Evolutionary conservation across 1,284 basidiomycete genomes (phyloP).

Genomic region (Tylopilus sp.): DNA sequence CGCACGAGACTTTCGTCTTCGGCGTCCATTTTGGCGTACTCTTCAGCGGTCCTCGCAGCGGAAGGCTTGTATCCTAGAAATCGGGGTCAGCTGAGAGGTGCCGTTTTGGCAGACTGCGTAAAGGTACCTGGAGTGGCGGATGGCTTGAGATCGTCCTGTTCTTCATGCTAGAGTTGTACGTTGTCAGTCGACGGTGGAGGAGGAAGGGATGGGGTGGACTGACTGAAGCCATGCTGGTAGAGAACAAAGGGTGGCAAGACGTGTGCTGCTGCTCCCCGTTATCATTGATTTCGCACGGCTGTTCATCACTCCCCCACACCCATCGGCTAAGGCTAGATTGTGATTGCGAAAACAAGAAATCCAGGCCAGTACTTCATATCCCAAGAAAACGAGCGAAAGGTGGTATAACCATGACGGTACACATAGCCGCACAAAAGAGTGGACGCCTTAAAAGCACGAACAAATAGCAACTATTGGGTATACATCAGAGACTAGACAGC

Average conservation of each 20-base stretch:
- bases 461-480: constrained; percentile 15
- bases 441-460: constrained; percentile 32
- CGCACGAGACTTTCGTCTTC: constrained; percentile 82
- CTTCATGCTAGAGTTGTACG: constrained; percentile 44
- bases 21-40: constrained; percentile 75
- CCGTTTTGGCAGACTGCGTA: neutral
- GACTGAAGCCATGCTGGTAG: constrained; percentile 42
- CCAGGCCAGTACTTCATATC: constrained; percentile 17
- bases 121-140: constrained; percentile 58
- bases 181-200: constrained; percentile 3
- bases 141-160: constrained; percentile 63
- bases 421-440: constrained; percentile 26
- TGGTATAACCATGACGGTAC: constrained; percentile 28
- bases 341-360: constrained; percentile 29
- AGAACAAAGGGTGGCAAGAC: constrained; percentile 20
- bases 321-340: constrained; percentile 16
- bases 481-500: constrained; percentile 17
- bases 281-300: constrained; percentile 36
- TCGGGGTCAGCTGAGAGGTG: constrained; percentile 17
- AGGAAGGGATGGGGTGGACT: constrained; percentile 18
- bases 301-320: constrained; percentile 11
- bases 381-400: constrained; percentile 30
- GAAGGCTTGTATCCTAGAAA: constrained; percentile 65
- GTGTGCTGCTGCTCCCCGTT: constrained; percentile 24
- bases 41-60: constrained; percentile 63